Base-by-base conservation (phyloP, 140 eudicot genomes). In the Senecio squalidus region DNA sequence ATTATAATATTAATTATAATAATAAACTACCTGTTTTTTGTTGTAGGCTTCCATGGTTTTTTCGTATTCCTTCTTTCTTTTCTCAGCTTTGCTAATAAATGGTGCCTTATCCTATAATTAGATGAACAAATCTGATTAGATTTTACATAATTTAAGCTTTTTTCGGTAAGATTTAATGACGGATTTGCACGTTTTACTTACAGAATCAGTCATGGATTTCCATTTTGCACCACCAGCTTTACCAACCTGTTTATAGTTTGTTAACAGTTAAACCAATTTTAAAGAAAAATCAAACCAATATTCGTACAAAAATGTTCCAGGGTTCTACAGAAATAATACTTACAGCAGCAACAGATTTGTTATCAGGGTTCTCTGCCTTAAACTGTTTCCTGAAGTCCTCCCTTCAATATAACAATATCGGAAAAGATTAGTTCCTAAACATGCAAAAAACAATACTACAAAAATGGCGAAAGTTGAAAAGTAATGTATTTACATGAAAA, bases 181-280 rank as follows among this genome's bases (percentile, higher is more conserved):
- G 9, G 5, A 11, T 13, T 0, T 2, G 1, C 0, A 8, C 0
- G 3, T 55, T 4, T 33, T 8, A 49, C 88, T 74, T 70, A 89
- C 97, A 40, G 75, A 68, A 1, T 75, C 95, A 10, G 90, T 23
- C 78, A 90, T 22, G 3, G 87, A 64, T 64, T 86, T 85, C 95
- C 97, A 87, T 54, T 61, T 66, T 5, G 72, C 78, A 4, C 96
- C 96, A 50, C 86, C 96, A 56, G 96, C 96, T 69, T 87, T 87
- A 9, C 94, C 89, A 11, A 86, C 82, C 95, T 86, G 61, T 8
- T 11, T 1, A 61, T 25, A 2, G 5, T 46, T 20, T 44, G 15
- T 5, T 3, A 22, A 13, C 16, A 27, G n/a, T n/a, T n/a, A n/a
- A n/a, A n/a, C n/a, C n/a, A n/a, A 4, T 13, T 25, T 38, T 3